Conservation (phyloP, 148 eudicot genomes). For the Chenopodium quinoa region DNA sequence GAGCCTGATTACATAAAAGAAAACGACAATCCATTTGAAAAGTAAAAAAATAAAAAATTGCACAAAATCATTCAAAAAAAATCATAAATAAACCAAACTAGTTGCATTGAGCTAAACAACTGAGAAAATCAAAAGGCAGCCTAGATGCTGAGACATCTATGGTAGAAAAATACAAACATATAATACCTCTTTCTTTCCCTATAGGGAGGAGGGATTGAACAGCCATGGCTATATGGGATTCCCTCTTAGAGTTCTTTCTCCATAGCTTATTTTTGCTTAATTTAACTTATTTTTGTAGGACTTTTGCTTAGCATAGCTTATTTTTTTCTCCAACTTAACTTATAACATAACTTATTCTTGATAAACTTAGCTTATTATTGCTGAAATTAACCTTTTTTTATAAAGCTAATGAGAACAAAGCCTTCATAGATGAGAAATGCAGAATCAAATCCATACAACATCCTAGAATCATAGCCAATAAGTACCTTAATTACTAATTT, state of each 20-base stretch:
- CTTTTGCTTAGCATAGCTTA: no score
- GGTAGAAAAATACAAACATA: background rate
- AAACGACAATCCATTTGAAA: background rate
- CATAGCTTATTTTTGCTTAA: no score
- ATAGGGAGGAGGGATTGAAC: background rate
- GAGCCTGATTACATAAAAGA: slow-evolving; percentile 1
- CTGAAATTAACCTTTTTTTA: no score
- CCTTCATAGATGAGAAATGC: background rate
- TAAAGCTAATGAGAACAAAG: no score
- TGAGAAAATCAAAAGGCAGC: background rate
- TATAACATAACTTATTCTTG: no score
- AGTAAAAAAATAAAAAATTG: background rate
- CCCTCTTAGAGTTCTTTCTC: no score
- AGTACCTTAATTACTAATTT: background rate
- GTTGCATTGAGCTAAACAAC: background rate
- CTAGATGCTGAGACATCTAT: background rate
- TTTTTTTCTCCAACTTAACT: no score
- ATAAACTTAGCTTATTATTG: no score
- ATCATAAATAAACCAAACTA: background rate
- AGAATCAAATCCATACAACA: background rate
- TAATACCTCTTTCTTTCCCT: background rate
- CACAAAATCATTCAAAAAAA: background rate
- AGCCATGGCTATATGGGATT: background rate
- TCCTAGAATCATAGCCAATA: background rate
- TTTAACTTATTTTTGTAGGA: no score